Percentiles rank a stretch among this genome's conserved stretches.
Conservation (phyloP, 2,329 filamentous ascomycete genomes). For the Xylariaceae sp. region DNA sequence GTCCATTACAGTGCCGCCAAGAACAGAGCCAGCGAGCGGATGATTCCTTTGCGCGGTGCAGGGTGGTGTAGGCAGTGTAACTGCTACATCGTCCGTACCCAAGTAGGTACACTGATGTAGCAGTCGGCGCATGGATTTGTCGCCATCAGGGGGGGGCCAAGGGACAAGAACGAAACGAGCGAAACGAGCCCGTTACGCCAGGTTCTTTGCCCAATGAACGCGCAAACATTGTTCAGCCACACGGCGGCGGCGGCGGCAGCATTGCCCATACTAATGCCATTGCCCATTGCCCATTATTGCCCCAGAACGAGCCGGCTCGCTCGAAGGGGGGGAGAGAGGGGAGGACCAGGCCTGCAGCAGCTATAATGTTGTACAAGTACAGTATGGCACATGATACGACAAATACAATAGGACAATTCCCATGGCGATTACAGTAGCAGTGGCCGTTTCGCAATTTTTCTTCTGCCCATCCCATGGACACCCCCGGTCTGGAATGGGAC, state of each 20-base stretch:
- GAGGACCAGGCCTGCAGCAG: neutral
- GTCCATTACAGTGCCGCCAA: conserved; percentile 1
- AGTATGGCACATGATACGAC: neutral
- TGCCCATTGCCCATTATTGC: too few species aligned
- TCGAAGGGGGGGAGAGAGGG: neutral
- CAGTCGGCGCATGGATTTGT: neutral
- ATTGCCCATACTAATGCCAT: neutral
- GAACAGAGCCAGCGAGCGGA: neutral
- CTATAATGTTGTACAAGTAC: conserved; percentile 1
- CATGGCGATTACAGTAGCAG: neutral
- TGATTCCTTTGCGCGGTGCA: neutral
- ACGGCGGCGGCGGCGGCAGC: neutral
- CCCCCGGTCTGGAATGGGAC: conserved; percentile 11
- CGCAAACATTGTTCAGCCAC: neutral
- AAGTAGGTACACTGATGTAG: neutral
- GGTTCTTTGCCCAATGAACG: neutral
- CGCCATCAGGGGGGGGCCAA: neutral
- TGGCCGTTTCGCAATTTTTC: conserved; percentile 9
- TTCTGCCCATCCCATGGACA: conserved; percentile 4
- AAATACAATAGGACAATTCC: neutral
- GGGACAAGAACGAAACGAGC: neutral
- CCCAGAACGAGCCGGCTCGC: neutral
- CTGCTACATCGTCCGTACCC: neutral
- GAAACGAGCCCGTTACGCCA: conserved; percentile 1
- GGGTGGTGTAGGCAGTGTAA: neutral